These are phyloP conservation scores for Penicillium concentricum DNA, from an alignment of 2,329 filamentous ascomycete genomes.

Conservation along the genomic window DNA sequence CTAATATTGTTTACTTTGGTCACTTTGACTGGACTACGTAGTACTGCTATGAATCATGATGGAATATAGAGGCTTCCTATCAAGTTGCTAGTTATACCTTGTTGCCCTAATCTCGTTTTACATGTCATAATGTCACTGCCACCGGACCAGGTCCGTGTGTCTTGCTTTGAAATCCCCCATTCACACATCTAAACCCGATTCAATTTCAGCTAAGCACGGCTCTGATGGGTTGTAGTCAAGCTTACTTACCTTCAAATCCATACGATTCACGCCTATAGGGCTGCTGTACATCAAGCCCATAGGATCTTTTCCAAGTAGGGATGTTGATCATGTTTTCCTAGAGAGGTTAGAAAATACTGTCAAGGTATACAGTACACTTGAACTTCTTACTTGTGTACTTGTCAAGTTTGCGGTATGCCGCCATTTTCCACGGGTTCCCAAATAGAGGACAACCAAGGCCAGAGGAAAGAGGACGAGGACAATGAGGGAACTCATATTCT, in stretches of 20 bases:
- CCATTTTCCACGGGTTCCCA: neutral
- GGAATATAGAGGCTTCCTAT: neutral
- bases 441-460: neutral
- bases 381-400: neutral
- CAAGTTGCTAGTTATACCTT: neutral
- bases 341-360: neutral
- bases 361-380: neutral
- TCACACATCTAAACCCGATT: neutral
- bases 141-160: neutral
- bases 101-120: neutral
- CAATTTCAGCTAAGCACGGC: neutral
- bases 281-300: neutral
- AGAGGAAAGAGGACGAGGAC: neutral
- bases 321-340: neutral
- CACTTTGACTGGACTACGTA: neutral
- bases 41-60: neutral
- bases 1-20: neutral
- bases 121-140: neutral
- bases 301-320: neutral
- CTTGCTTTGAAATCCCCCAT: neutral
- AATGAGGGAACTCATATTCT: neutral
- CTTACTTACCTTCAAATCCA: neutral
- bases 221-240: neutral
- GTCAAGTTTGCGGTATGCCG: neutral
- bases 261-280: neutral